phyloP scores from a whole-genome alignment of 1,284 basidiomycete species.

The Cryptococcus depauperatus region DNA sequence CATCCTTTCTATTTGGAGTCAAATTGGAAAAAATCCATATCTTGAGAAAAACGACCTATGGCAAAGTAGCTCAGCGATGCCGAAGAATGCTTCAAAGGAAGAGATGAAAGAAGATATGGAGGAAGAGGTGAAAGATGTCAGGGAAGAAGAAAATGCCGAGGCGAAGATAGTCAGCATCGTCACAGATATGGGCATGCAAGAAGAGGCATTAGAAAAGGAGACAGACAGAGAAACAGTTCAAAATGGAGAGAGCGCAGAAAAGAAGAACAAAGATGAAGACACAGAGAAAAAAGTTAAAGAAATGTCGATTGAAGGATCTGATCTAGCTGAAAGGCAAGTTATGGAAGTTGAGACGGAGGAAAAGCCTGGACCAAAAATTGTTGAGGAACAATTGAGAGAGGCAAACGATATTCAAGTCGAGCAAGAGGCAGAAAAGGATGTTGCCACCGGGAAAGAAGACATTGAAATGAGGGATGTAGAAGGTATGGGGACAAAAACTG shows the following conservation, averaged over 20 bases:
- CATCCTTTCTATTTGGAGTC: not conserved
- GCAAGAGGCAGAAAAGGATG: not conserved
- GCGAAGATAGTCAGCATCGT: not conserved
- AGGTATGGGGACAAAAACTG: too few species aligned
- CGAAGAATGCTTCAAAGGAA: not conserved
- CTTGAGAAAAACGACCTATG: too few species aligned
- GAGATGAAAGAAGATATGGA: not conserved
- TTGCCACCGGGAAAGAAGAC: too few species aligned
- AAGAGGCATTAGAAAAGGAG: not conserved
- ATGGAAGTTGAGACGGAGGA: not conserved
- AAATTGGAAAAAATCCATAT: not conserved
- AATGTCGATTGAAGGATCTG: not conserved
- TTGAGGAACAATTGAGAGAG: not conserved
- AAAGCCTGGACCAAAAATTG: not conserved
- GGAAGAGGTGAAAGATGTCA: not conserved
- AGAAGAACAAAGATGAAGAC: not conserved
- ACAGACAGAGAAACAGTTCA: not conserved
- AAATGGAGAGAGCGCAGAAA: not conserved
- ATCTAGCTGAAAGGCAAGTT: not conserved
- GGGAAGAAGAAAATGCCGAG: not conserved
- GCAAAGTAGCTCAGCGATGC: too few species aligned
- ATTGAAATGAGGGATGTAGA: too few species aligned
- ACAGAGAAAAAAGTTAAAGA: not conserved
- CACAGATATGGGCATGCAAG: not conserved
- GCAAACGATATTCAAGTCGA: not conserved